These are phyloP conservation scores for Kodamaea restingae DNA, from an alignment of 805 yeast species.

Conservation along the genomic window DNA sequence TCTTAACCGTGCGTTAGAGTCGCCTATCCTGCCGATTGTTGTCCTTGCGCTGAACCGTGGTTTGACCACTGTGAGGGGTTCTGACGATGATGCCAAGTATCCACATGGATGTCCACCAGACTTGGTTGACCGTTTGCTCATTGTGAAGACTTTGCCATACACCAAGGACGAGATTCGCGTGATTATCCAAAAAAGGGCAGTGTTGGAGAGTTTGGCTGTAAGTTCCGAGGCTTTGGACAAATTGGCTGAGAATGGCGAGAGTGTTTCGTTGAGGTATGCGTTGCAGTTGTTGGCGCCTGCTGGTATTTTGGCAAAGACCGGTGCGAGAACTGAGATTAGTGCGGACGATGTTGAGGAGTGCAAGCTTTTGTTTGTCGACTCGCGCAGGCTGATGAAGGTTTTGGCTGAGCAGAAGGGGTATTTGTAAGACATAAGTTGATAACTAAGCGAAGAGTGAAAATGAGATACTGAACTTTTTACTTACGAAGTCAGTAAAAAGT, in stretches of 20 bases:
- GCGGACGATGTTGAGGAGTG: constrained; percentile 80
- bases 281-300: constrained; percentile 89
- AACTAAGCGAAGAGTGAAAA: background rate
- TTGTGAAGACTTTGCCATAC: constrained; percentile 91
- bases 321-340: constrained; percentile 65
- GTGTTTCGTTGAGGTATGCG: constrained; percentile 85
- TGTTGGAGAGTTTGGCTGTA: constrained; percentile 68
- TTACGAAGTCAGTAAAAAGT: too few relatives aligned
- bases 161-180: constrained; percentile 72
- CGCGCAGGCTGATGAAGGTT: constrained; percentile 71
- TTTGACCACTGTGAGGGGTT: constrained; percentile 84
- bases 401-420: constrained; percentile 42
- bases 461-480: too few relatives aligned
- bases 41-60: constrained; percentile 96
- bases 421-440: constrained; percentile 2
- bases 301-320: constrained; percentile 71
- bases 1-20: constrained; percentile 89
- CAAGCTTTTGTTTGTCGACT: constrained; percentile 77
- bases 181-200: constrained; percentile 79
- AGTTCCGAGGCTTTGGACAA: constrained; percentile 65
- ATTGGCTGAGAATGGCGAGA: constrained; percentile 69
- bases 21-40: constrained; percentile 88
- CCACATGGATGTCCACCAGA: constrained; percentile 98
- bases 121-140: constrained; percentile 83
- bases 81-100: constrained; percentile 71